A percentile compares a stretch with the other conserved stretches of the same genome.
Evolutionary conservation across 108 stramenopile species (phyloP).

Genomic region (Licmophora abbreviata): DNA sequence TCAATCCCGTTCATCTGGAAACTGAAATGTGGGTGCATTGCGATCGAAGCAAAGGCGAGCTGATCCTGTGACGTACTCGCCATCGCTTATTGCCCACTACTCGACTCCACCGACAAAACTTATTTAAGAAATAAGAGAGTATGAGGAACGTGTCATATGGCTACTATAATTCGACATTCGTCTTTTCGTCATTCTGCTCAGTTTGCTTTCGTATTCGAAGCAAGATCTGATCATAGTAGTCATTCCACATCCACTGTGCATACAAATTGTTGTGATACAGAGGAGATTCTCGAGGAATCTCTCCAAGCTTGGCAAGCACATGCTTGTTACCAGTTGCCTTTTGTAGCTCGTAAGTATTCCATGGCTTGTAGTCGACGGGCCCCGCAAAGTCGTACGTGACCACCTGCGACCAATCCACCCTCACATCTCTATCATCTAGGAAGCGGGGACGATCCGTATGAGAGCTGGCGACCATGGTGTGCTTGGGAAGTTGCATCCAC

Average conservation of each 20-base stretch:
- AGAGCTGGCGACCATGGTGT: conserved; percentile 1
- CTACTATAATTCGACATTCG: too few relatives aligned
- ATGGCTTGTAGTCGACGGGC: not conserved
- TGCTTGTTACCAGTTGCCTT: conserved; percentile 5
- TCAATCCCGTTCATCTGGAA: conserved; percentile 63
- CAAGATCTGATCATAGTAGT: not conserved
- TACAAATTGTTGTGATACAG: not conserved
- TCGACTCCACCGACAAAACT: too few relatives aligned
- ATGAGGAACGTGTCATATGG: too few relatives aligned
- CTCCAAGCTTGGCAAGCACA: not conserved
- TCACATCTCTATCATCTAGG: not conserved
- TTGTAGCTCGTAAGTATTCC: conserved; percentile 6
- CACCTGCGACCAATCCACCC: conserved; percentile 3
- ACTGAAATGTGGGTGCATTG: conserved; percentile 53
- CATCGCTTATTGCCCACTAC: too few relatives aligned
- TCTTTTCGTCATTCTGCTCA: too few relatives aligned
- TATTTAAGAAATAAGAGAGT: too few relatives aligned
- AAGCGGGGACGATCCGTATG: not conserved
- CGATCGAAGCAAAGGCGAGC: conserved; percentile 19
- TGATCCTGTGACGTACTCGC: too few relatives aligned
- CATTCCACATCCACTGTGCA: conserved; percentile 6
- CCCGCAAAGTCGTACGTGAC: conserved; percentile 9
- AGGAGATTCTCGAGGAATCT: not conserved
- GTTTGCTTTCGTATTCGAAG: too few relatives aligned
- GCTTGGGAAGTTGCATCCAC: not conserved